Conservation (phyloP, 305 asterid species). For the Stenogyne calaminthoides region DNA sequence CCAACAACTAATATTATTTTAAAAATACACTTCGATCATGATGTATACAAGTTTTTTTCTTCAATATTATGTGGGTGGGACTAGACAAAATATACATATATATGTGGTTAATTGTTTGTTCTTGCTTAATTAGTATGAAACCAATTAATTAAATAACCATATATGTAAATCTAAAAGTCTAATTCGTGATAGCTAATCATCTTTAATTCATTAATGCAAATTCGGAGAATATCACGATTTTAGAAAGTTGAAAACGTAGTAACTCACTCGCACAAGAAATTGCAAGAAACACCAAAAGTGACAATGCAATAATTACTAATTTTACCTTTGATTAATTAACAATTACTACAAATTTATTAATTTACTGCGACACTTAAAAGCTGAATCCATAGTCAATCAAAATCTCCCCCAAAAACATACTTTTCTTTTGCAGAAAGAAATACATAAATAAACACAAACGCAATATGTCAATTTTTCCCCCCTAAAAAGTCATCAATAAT, state of each 20-base stretch:
- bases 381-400: not conserved
- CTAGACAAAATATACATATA: not conserved
- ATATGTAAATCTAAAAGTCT: not conserved
- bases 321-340: slow-evolving; percentile 9
- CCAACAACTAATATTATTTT: too few relatives aligned
- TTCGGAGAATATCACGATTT: not conserved
- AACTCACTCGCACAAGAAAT: slow-evolving; percentile 3
- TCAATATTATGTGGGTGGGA: not conserved
- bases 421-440: slow-evolving; percentile 11
- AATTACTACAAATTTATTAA: not conserved
- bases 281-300: slow-evolving; percentile 27
- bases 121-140: not conserved
- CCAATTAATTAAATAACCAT: not conserved
- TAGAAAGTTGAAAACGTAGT: slow-evolving; percentile 5
- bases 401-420: not conserved
- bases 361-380: slow-evolving; percentile 4
- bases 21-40: too few relatives aligned
- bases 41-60: too few relatives aligned
- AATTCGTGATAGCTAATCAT: not conserved
- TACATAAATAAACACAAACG: not conserved
- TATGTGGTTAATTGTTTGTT: not conserved
- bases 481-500: not conserved
- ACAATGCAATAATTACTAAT: not conserved
- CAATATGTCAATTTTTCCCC: not conserved
- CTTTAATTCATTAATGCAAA: not conserved